These are phyloP conservation scores for Boletus reticulatus DNA, from an alignment of 768 basidiomycete species.

Conservation along the genomic window DNA sequence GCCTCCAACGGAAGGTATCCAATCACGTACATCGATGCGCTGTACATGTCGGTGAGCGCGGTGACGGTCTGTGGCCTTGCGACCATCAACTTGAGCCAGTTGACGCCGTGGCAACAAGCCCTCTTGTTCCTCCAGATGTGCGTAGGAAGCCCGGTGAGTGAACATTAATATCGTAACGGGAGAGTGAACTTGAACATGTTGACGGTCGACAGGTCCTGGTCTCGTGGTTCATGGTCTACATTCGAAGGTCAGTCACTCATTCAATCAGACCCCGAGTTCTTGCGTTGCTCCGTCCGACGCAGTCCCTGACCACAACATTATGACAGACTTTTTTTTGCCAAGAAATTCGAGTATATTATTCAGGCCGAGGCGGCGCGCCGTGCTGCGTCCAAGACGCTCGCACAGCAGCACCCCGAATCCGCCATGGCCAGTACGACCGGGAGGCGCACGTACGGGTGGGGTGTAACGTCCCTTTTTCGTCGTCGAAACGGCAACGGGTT, in stretches of 20 bases:
- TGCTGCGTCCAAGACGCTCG: conserved; percentile 18
- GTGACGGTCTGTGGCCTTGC: conserved; percentile 78
- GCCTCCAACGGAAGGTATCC: conserved; percentile 73
- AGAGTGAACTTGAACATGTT: background rate
- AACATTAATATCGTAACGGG: background rate
- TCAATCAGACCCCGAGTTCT: background rate
- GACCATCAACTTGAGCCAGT: conserved; percentile 63
- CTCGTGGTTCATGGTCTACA: conserved; percentile 81
- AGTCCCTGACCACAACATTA: no score
- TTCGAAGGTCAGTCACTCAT: conserved; percentile 51
- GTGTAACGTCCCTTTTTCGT: conserved; percentile 33
- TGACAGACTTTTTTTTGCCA: conserved; percentile 64
- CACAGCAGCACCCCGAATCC: conserved; percentile 13
- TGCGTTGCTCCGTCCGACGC: no score
- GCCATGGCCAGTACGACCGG: conserved; percentile 18
- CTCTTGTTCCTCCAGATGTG: conserved; percentile 79
- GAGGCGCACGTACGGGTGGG: conserved; percentile 24
- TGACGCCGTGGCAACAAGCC: conserved; percentile 69
- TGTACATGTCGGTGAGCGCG: conserved; percentile 76
- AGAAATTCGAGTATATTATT: conserved; percentile 62
- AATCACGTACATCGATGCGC: conserved; percentile 71
- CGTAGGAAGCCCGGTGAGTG: conserved; percentile 66
- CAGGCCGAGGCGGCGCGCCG: conserved; percentile 39
- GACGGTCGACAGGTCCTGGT: conserved; percentile 55
- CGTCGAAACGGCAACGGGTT: conserved; percentile 20